Evolutionary conservation across 331 rosid genomes (phyloP).

Genomic region (Malus hybrid): DNA sequence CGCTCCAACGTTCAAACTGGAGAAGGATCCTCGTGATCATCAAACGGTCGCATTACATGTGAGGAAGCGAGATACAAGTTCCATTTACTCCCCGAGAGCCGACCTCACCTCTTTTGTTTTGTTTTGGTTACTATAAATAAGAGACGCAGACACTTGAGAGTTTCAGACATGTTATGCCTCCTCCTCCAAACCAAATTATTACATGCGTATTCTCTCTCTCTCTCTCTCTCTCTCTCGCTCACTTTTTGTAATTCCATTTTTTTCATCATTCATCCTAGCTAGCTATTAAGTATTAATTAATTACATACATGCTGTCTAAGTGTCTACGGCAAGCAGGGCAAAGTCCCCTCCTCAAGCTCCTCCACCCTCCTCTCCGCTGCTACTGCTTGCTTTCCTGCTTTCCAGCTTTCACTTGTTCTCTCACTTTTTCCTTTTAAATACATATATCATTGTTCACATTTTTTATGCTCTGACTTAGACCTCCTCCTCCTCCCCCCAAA

Average conservation of each 20-base stretch:
- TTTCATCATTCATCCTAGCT: conserved; percentile 67
- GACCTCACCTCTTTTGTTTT: background rate
- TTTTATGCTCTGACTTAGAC: background rate
- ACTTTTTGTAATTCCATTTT: background rate
- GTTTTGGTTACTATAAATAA: conserved; percentile 52
- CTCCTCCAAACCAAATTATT: background rate
- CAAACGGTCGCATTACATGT: conserved; percentile 89
- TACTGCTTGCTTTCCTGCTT: background rate
- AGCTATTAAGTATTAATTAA: conserved; percentile 31
- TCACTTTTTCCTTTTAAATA: background rate
- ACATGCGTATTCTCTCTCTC: background rate
- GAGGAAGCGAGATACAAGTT: conserved; percentile 17
- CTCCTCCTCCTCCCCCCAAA: background rate
- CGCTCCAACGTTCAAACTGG: conserved; percentile 86
- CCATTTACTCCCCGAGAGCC: background rate
- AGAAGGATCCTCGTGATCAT: conserved; percentile 80
- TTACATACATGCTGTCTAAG: background rate
- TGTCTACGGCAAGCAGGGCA: background rate
- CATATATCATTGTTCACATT: background rate
- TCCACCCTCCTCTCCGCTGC: background rate
- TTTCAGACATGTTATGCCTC: background rate
- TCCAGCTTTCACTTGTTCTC: background rate
- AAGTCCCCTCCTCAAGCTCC: background rate
- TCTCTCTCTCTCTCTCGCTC: background rate
- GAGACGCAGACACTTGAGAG: background rate